Evolutionary conservation across 2,329 filamentous ascomycete genomes (phyloP), one percentile per base, ranked within the genome.

Genomic region (Coniella lustricola): DNA sequence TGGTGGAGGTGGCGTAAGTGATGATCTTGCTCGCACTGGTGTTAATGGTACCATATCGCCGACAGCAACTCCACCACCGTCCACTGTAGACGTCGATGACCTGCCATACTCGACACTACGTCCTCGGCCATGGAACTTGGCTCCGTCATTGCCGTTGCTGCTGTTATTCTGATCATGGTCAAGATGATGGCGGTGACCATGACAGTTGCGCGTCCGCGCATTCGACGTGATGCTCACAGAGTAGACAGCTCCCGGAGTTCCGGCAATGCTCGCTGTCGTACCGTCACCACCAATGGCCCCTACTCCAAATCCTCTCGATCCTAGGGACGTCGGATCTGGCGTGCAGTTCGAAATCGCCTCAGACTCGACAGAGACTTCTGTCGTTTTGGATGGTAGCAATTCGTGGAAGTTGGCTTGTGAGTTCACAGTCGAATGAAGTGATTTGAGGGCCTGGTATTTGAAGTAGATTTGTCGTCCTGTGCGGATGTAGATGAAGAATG

Each of bases 401-500:
- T 77, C 73, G 17, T 70, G 65, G 36, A 71, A 67, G 52, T 7
- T 64, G 64, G 29, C 74, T 69, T 2, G 63, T 66, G 35, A 69
- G 39, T 70, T 68, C 14, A 70, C 72, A 44, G 67, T 72, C 55
- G 67, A 71, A 44, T 48, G 48, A n/a, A 51, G 31, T 46, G 83
- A 77, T 51, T 73, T 72, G 46, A 84, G 73, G 58, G 82, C 75
- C 54, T 74, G 76, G 56, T 84, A 77, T 60, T 84, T 84, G 52
- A 75, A 72, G 61, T 82, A 85, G 51, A 87, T 87, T 34, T 81
- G 79, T 49, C 73, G 70, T 7, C 84, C 84, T 16, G 81, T 79
- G 31, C 77, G 72, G 45, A 80, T 67, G 57, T 87, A 87, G 53
- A 87, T 85, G 52, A 74, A 72, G 44, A 84, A 72, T 0, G 82